phyloP scores from a whole-genome alignment of 202 grass and related monocot species.

The Hordeum pubiflorum region DNA sequence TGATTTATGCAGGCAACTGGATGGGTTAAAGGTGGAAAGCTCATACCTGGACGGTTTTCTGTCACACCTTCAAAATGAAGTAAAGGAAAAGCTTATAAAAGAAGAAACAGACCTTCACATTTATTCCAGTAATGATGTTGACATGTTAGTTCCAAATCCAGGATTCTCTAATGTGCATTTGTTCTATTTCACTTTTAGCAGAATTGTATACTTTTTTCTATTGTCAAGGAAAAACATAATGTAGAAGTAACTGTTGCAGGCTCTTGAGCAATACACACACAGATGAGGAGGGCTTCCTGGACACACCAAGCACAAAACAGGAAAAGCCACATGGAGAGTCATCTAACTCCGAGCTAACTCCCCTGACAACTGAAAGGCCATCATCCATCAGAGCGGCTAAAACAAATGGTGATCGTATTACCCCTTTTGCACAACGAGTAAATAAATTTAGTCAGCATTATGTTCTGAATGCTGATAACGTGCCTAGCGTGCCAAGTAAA shows the following conservation, averaged over 20 bases:
- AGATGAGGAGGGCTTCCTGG: conserved; percentile 34
- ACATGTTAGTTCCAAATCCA: conserved; percentile 63
- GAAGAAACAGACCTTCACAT: conserved; percentile 69
- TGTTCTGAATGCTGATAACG: conserved; percentile 51
- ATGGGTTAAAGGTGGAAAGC: conserved; percentile 59
- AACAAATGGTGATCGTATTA: conserved; percentile 51
- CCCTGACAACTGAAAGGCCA: conserved; percentile 38
- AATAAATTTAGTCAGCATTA: conserved; percentile 70
- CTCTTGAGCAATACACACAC: conserved; percentile 47
- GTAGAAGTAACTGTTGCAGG: conserved; percentile 52
- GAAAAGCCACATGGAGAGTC: conserved; percentile 41
- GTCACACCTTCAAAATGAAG: conserved; percentile 71
- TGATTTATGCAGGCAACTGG: conserved; percentile 66
- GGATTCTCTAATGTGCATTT: conserved; percentile 14
- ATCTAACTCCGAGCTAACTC: conserved; percentile 46
- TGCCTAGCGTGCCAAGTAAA: conserved; percentile 29
- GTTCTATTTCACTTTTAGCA: background rate
- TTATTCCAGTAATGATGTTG: conserved; percentile 85
- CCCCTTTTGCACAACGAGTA: conserved; percentile 71
- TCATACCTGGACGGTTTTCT: conserved; percentile 79
- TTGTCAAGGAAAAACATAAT: conserved; percentile 19
- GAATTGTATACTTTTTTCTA: conserved; percentile 12
- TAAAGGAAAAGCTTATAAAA: conserved; percentile 67
- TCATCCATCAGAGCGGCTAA: conserved; percentile 52
- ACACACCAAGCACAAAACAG: conserved; percentile 48